Percentiles rank a stretch among this genome's conserved stretches.
phyloP scores from a whole-genome alignment of 306 rosid species.

The Corylus americana region DNA sequence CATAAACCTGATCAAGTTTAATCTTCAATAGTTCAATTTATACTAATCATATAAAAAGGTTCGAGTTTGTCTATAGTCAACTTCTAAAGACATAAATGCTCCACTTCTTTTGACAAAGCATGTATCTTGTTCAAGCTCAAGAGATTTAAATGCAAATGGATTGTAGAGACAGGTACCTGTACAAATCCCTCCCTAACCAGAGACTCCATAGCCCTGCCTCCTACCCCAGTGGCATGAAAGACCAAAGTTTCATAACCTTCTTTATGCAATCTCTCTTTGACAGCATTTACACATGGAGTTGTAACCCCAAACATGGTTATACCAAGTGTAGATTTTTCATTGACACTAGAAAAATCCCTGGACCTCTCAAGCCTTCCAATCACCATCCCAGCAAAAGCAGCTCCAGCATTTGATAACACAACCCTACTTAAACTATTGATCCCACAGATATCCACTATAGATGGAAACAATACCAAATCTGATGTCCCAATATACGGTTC shows the following conservation, averaged over 20 bases:
- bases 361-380: slow-evolving; percentile 56
- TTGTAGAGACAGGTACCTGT: slow-evolving; percentile 52
- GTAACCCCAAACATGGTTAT: slow-evolving; percentile 95
- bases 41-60: background rate
- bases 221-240: slow-evolving; percentile 95
- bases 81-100: background rate
- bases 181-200: slow-evolving; percentile 82
- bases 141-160: slow-evolving; percentile 11
- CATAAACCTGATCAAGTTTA: background rate
- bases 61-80: background rate
- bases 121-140: background rate
- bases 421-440: slow-evolving; percentile 78
- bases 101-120: background rate
- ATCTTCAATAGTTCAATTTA: background rate
- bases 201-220: slow-evolving; percentile 95
- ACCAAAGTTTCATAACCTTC: slow-evolving; percentile 84
- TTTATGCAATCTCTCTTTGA: slow-evolving; percentile 59
- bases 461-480: slow-evolving; percentile 70
- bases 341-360: slow-evolving; percentile 25
- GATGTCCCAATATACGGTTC: slow-evolving; percentile 80
- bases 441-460: slow-evolving; percentile 81
- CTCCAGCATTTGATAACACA: slow-evolving; percentile 65
- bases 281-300: slow-evolving; percentile 71
- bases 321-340: slow-evolving; percentile 66
- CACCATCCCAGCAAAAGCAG: slow-evolving; percentile 94